Evolutionary conservation across 2,329 filamentous ascomycete genomes (phyloP).

Genomic region (Fusarium ramigenum): DNA sequence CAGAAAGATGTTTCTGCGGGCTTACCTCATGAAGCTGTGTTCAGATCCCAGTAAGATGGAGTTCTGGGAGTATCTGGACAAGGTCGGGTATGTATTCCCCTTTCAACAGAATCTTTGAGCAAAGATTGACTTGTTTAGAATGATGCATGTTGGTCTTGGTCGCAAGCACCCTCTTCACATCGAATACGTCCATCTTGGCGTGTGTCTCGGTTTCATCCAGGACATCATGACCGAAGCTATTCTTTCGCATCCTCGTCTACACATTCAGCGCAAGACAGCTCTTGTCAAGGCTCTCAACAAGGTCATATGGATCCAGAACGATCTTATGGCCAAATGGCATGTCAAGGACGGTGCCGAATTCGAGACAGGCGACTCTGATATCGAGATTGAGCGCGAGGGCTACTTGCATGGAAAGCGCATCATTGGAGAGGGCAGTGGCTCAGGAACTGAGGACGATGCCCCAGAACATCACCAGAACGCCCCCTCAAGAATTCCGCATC

Average conservation of each 20-base stretch:
- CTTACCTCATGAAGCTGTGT: constrained; percentile 78
- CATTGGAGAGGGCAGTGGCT: constrained; percentile 49
- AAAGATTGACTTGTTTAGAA: constrained; percentile 50
- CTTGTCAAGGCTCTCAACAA: constrained; percentile 81
- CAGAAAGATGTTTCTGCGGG: constrained; percentile 80
- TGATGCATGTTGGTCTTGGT: constrained; percentile 84
- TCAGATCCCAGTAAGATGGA: constrained; percentile 78
- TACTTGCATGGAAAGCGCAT: constrained; percentile 72
- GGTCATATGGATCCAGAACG: constrained; percentile 89
- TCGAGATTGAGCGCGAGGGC: constrained; percentile 68
- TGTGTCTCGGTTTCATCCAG: constrained; percentile 77
- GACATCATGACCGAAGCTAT: constrained; percentile 82
- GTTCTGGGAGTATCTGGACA: constrained; percentile 86
- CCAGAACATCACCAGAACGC: constrained; percentile 27
- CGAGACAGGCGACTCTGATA: constrained; percentile 54
- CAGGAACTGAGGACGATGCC: constrained; percentile 29
- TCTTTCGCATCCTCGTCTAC: constrained; percentile 73
- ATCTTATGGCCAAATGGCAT: constrained; percentile 86
- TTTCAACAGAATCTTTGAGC: background rate
- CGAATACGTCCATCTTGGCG: constrained; percentile 82
- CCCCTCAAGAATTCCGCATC: constrained; percentile 28
- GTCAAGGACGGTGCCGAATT: constrained; percentile 74
- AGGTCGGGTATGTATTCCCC: constrained; percentile 70
- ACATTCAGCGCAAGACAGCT: constrained; percentile 73
- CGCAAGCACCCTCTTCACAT: constrained; percentile 77